A percentile compares a stretch with the other conserved stretches of the same genome.
phyloP scores from a whole-genome alignment of 768 basidiomycete genomes.

The Lanmaoa rubissima region DNA sequence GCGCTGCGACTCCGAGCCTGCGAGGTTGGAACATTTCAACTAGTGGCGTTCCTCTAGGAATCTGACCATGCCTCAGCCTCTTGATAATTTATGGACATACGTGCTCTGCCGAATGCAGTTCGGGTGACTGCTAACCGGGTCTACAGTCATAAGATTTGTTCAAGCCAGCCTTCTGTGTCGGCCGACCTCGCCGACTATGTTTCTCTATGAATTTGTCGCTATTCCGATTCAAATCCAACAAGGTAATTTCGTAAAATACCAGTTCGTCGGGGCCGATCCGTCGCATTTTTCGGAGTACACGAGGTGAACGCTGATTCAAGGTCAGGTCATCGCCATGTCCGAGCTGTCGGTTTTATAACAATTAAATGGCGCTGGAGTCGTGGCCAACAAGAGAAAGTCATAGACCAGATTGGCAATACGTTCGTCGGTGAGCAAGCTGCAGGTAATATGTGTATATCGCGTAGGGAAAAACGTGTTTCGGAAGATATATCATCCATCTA shows the following conservation, averaged over 20 bases:
- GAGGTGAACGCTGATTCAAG: not conserved
- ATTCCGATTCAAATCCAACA: not conserved
- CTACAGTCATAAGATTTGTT: not conserved
- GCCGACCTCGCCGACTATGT: not conserved
- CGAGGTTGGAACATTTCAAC: conserved; percentile 12
- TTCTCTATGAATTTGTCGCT: not conserved
- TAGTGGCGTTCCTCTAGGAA: no score
- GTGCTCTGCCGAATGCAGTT: not conserved
- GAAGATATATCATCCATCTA: not conserved
- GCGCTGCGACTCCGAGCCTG: not conserved
- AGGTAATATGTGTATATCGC: not conserved
- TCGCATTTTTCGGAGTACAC: not conserved
- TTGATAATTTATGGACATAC: conserved; percentile 10
- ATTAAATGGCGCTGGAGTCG: not conserved
- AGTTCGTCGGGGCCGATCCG: not conserved
- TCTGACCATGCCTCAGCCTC: not conserved
- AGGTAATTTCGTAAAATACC: not conserved
- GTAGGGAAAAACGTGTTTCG: not conserved
- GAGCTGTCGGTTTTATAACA: not conserved
- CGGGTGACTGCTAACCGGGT: not conserved
- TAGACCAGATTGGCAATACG: no score
- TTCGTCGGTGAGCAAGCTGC: not conserved
- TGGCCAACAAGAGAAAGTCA: not conserved
- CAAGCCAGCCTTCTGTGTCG: not conserved
- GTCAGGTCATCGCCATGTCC: not conserved